Evolutionary conservation across 305 asterid genomes (phyloP).

Genomic region (Solanum hybrid): DNA sequence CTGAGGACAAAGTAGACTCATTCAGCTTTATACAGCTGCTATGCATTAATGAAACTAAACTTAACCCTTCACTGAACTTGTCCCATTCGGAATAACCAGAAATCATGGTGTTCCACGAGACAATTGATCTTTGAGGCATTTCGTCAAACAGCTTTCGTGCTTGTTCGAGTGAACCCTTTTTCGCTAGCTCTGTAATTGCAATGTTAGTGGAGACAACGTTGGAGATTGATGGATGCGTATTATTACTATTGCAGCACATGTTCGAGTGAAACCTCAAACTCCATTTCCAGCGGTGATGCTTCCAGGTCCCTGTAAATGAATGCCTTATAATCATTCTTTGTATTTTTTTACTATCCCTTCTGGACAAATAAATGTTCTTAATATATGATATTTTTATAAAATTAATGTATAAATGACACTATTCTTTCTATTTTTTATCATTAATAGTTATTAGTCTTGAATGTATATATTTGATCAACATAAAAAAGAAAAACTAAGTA

Average conservation of each 20-base stretch:
- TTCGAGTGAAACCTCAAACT: not conserved
- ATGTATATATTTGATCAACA: no score
- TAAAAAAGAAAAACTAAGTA: no score
- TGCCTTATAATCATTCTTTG: not conserved
- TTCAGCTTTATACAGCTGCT: constrained; percentile 29
- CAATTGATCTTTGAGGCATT: constrained; percentile 60
- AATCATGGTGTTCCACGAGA: constrained; percentile 80
- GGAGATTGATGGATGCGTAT: not conserved
- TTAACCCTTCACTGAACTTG: constrained; percentile 20
- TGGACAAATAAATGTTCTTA: no score
- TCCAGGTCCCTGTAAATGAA: constrained; percentile 1
- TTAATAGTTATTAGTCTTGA: no score
- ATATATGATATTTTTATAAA: no score
- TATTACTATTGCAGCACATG: constrained; percentile 15
- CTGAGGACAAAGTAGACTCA: constrained; percentile 43
- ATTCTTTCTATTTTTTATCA: no score
- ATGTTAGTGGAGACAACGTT: constrained; percentile 8
- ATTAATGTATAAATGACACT: no score
- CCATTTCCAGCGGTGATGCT: constrained; percentile 5
- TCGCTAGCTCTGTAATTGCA: not conserved
- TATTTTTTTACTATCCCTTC: not conserved
- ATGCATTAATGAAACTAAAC: constrained; percentile 36
- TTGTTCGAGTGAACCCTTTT: constrained; percentile 18
- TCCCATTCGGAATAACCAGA: constrained; percentile 47
- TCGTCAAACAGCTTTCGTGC: constrained; percentile 36